Percentiles rank a stretch among this genome's conserved stretches.
Evolutionary conservation across 2,329 filamentous ascomycete species (phyloP).

Genomic region (Calonectria leucothoes): DNA sequence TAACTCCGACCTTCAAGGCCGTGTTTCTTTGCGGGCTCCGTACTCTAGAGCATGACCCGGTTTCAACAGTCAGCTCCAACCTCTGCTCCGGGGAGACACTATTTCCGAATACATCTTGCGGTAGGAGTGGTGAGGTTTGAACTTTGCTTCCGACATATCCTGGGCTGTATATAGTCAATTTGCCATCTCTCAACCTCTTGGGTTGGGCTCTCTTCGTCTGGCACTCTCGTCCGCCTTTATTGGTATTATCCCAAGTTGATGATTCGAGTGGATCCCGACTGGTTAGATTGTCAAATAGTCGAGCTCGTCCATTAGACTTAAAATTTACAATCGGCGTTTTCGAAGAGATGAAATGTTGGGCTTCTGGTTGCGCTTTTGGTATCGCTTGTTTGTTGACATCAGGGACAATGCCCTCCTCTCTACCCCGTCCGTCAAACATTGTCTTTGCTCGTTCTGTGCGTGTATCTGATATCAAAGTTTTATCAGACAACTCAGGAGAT

Average conservation of each 20-base stretch:
- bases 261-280: background rate
- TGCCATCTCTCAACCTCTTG: no score
- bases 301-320: no score
- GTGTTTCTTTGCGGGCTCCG: background rate
- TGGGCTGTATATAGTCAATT: background rate
- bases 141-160: background rate
- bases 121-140: background rate
- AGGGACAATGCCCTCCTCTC: background rate
- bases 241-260: no score
- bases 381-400: background rate
- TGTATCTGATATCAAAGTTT: background rate
- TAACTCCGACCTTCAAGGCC: background rate
- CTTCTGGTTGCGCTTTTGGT: background rate
- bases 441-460: background rate
- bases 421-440: background rate
- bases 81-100: background rate
- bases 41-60: background rate
- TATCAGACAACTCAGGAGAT: slow-evolving; percentile 7
- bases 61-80: background rate
- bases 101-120: background rate
- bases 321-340: background rate
- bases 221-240: no score
- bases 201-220: background rate
- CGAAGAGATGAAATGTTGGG: no score
- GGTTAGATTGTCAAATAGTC: no score